Conservation (phyloP, 2,329 filamentous ascomycete genomes). For the Ascochyta rabiei region DNA sequence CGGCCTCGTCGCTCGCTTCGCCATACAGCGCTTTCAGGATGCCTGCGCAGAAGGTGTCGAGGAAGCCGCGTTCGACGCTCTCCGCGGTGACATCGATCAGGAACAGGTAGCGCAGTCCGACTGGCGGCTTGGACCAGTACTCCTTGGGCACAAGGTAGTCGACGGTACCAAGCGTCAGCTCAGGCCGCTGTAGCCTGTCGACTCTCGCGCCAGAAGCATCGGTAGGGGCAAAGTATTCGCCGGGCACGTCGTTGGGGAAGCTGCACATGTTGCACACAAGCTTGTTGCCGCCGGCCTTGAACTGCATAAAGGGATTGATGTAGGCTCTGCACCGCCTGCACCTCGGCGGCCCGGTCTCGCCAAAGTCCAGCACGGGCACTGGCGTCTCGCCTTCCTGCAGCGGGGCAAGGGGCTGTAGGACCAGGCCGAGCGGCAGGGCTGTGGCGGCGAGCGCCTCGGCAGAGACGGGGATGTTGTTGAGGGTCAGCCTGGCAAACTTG, state of each 20-base stretch:
- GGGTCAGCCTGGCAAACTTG: constrained; percentile 86
- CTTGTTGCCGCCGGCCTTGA: constrained; percentile 90
- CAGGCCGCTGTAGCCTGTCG: constrained; percentile 86
- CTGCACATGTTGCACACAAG: constrained; percentile 98
- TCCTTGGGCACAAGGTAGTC: constrained; percentile 98
- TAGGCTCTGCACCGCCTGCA: constrained; percentile 94
- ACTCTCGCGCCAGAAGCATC: constrained; percentile 85
- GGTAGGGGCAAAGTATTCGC: constrained; percentile 92
- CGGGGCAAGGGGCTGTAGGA: constrained; percentile 85
- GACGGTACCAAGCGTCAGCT: constrained; percentile 88
- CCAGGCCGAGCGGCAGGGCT: constrained; percentile 81
- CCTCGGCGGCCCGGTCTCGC: constrained; percentile 84
- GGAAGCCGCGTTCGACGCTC: constrained; percentile 85
- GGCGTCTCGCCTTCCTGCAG: constrained; percentile 83
- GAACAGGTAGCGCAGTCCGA: constrained; percentile 87
- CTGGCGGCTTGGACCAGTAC: constrained; percentile 95
- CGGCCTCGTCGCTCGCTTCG: constrained; percentile 53
- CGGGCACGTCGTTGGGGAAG: constrained; percentile 90
- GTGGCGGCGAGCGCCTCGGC: constrained; percentile 80
- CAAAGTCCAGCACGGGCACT: constrained; percentile 94
- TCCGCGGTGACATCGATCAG: constrained; percentile 93
- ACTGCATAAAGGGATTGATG: constrained; percentile 99
- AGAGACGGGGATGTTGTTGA: constrained; percentile 90
- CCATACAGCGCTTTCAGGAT: constrained; percentile 86
- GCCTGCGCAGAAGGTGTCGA: constrained; percentile 89